Evolutionary conservation across 192 early-diverging fungal genomes (phyloP), one percentile per base, ranked within the genome.

Genomic region (Umbelopsis isabellina): DNA sequence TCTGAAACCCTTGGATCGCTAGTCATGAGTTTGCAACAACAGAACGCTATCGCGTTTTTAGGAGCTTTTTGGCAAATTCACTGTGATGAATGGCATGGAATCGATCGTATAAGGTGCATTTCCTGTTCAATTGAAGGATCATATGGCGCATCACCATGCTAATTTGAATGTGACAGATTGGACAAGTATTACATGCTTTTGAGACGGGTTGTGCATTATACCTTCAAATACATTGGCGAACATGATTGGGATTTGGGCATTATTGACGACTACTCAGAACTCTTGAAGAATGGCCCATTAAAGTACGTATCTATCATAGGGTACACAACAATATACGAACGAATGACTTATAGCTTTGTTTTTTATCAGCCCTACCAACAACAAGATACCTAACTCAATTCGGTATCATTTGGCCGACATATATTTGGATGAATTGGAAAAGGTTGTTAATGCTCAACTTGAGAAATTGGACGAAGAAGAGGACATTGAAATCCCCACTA

Each of bases 161-260:
- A 71, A n/a, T 41, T 3, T 21, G 9, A 20, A 35, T 10, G 8
- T 37, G 12, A 13, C 77, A 92, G 92, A 77, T 70, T 93, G 25
- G 90, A 94, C 78, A 94, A 94, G 73, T 94, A 87, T 65, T 90
- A 90, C 70, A 84, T 89, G 66, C 74, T 94, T 41, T 72, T 90
- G 25, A 82, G 91, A 73, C 87, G 87, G 64, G 83, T 92, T 66
- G 79, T 89, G 27, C 81, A 71, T 45, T 83, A 82, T 46, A 83
- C 89, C 5, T 92, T 93, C 82, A 72, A 75, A 27, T 84, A 85
- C 68, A 76, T 94, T 27, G 85, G 85, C 30, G 73, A 81, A 69
- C 78, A 86, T 21, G 68, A 81, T 8, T 93, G 89, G 89, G 83
- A 84, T 35, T 41, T 67, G 33, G 84, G 71, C 2, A 64, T 79